Percentiles rank a stretch among this genome's conserved stretches.
phyloP scores from a whole-genome alignment of 768 basidiomycete species.

The Clathrus columnatus region DNA sequence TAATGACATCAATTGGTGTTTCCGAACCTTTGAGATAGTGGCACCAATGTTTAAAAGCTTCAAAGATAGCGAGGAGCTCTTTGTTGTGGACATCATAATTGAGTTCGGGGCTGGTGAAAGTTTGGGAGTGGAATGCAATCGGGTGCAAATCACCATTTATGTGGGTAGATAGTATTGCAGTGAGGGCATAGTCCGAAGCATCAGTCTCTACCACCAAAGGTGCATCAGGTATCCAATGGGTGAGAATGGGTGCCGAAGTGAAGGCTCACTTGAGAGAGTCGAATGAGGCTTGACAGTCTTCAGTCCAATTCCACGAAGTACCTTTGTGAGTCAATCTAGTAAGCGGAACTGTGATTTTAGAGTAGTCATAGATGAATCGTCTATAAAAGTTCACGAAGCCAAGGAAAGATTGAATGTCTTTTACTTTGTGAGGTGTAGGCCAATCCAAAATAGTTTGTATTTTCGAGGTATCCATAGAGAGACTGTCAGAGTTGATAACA shows the following conservation, averaged over 20 bases:
- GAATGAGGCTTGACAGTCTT: conserved; percentile 19
- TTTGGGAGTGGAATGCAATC: not conserved
- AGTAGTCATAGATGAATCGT: conserved; percentile 26
- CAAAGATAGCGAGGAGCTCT: conserved; percentile 40
- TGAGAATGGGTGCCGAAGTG: conserved; percentile 17
- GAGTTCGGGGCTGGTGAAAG: not conserved
- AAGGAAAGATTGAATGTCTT: conserved; percentile 36
- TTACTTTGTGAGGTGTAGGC: conserved; percentile 20
- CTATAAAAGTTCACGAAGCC: conserved; percentile 27
- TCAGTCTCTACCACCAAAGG: not conserved
- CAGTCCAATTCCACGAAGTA: conserved; percentile 21
- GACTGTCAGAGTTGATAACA: conserved; percentile 3
- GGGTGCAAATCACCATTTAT: conserved; percentile 1
- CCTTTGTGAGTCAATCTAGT: conserved; percentile 22
- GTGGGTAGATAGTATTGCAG: not conserved
- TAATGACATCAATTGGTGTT: not conserved
- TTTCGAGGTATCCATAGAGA: conserved; percentile 15
- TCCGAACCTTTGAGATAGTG: conserved; percentile 26
- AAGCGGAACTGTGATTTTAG: conserved; percentile 25
- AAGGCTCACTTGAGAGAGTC: conserved; percentile 22
- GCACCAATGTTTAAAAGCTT: conserved; percentile 22
- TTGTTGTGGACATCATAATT: conserved; percentile 11
- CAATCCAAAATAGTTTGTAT: conserved; percentile 19
- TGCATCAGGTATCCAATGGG: not conserved
- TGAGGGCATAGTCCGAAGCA: not conserved